These are phyloP conservation scores for Dryadomyces quercus-mongolicae DNA, from an alignment of 2,329 filamentous ascomycete genomes.

Conservation along the genomic window DNA sequence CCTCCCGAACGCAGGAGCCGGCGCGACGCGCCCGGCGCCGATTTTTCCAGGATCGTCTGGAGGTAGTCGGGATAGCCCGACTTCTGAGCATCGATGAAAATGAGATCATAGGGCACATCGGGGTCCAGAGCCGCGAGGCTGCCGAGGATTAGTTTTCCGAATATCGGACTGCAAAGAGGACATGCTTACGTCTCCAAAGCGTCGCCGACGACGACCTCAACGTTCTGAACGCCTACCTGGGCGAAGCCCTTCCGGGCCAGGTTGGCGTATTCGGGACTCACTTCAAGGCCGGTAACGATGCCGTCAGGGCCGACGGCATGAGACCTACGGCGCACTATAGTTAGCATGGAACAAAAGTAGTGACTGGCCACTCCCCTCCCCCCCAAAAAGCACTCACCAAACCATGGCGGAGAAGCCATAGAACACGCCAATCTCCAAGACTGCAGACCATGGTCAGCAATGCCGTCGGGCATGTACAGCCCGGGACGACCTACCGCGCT, in stretches of 20 bases:
- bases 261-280: conserved; percentile 28
- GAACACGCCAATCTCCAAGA: conserved; percentile 37
- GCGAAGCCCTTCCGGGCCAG: conserved; percentile 26
- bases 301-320: conserved; percentile 31
- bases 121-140: conserved; percentile 22
- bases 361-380: too few species aligned
- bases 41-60: conserved; percentile 29
- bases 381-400: conserved; percentile 19
- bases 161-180: background rate
- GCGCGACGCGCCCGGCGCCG: conserved; percentile 21
- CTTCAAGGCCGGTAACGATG: conserved; percentile 33
- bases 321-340: conserved; percentile 12
- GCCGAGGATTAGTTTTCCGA: background rate
- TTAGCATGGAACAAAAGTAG: background rate
- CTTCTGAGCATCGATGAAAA: conserved; percentile 44
- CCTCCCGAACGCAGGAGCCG: conserved; percentile 36
- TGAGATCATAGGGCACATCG: conserved; percentile 35
- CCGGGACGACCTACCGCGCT: conserved; percentile 12
- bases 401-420: conserved; percentile 35
- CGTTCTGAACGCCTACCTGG: conserved; percentile 28
- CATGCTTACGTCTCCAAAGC: conserved; percentile 30
- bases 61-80: conserved; percentile 37
- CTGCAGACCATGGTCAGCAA: conserved; percentile 15
- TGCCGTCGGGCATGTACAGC: too few species aligned
- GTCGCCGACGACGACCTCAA: conserved; percentile 33